Base-by-base conservation (phyloP, 148 eudicot species). In the Diospyros lotus region DNA sequence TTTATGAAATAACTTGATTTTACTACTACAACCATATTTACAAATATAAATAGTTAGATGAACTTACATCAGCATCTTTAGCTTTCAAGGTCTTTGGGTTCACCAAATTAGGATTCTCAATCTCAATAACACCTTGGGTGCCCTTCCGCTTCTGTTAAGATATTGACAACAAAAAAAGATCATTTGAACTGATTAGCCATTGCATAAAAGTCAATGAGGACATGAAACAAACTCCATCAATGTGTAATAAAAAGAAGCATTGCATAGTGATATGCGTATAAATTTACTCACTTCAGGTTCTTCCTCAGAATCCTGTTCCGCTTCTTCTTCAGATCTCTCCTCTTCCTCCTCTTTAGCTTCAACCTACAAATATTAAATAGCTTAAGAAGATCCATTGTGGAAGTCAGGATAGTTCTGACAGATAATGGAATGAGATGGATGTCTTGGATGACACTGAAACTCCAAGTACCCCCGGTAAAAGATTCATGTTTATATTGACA, bases 1-100 rank as follows among this genome's bases (percentile, higher is more conserved):
- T 42, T 71, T 54, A 17, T 5, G 39, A 61, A 18, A 69, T 44
- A 67, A 68, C 17, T 39, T 58, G 14, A 44, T 9, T 3, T 8
- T 28, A 71, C 74, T 51, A 76, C 5, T 45, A 64, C 11, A 6
- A 1, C 13, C 18, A 58, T 58, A 14, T 53, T n/a, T 4, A 9
- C 62, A 11, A n/a, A 9, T 18, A n/a, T 58, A 51, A 52, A 10
- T 5, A 68, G 1, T 13, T 9, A 12, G 50, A 58, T 3, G 18
- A 59, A 66, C 94, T 89, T 79, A 93, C 98, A 84, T 93, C 96
- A 77, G 86, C 72, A 78, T 91, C 82, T 84, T 82, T 90, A 65
- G 98, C 98, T 85, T 91, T 93, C 81, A 93, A 5, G 52, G 78
- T 91, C 87, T 91, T 91, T 41, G 91, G 77, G 86, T 88, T 93